Conservation (phyloP, 768 basidiomycete species). For the Hygrophoropsis aurantiaca region DNA sequence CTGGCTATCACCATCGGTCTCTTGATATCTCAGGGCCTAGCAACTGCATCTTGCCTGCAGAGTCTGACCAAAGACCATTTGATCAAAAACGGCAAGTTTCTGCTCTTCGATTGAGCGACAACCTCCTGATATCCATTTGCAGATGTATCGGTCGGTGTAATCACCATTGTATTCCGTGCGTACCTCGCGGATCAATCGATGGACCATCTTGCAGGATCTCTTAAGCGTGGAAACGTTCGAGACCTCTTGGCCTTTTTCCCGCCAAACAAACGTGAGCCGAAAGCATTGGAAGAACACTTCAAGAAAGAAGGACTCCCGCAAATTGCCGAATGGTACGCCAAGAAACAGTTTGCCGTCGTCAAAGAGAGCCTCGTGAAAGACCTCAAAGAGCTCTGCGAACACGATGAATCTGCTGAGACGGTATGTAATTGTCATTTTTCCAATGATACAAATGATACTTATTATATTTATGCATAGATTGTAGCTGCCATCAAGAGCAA, state of each 20-base stretch:
- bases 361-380: conserved; percentile 75
- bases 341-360: conserved; percentile 80
- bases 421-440: conserved; percentile 42
- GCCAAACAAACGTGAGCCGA: conserved; percentile 70
- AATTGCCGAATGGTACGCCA: conserved; percentile 93
- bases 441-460: conserved; percentile 3
- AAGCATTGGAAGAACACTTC: conserved; percentile 83
- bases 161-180: conserved; percentile 78
- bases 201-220: conserved; percentile 81
- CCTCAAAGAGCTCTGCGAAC: conserved; percentile 68
- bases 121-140: conserved; percentile 7
- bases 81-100: conserved; percentile 79
- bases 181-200: conserved; percentile 83
- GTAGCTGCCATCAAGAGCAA: conserved; percentile 67
- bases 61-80: conserved; percentile 91
- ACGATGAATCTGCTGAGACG: conserved; percentile 65
- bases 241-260: conserved; percentile 90
- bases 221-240: conserved; percentile 83
- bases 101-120: not conserved
- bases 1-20: conserved; percentile 80
- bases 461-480: conserved; percentile 49
- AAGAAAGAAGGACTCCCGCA: conserved; percentile 72
- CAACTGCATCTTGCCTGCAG: conserved; percentile 72
- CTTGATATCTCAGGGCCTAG: conserved; percentile 81
- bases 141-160: conserved; percentile 78